Percentiles rank a stretch among this genome's conserved stretches.
Evolutionary conservation across 148 eudicot genomes (phyloP).

Genomic region (Amaranthus cruentus): DNA sequence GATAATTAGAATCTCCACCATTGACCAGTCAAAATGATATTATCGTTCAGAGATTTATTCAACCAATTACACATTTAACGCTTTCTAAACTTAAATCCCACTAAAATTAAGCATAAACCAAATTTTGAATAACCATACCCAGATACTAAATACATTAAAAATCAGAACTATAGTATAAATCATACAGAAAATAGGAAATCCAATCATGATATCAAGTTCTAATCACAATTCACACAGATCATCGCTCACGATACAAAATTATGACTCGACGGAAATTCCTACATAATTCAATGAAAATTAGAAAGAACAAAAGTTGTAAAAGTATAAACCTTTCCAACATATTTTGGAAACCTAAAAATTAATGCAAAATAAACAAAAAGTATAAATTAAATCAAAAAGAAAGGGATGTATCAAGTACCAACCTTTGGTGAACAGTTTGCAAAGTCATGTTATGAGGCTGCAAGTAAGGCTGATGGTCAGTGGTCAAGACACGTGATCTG

Average conservation of each 20-base stretch:
- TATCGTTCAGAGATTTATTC: neutral
- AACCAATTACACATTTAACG: neutral
- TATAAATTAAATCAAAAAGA: neutral
- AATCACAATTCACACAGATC: no score
- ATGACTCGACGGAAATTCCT: no score
- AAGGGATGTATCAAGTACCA: neutral
- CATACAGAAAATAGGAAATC: no score
- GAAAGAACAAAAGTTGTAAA: no score
- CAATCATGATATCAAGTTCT: no score
- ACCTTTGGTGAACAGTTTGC: constrained; percentile 1
- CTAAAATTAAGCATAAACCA: neutral
- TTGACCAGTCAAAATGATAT: neutral
- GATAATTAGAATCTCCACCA: neutral
- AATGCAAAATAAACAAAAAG: neutral
- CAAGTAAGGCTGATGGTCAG: no score
- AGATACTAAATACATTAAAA: no score
- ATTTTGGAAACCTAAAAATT: neutral
- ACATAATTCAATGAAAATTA: no score
- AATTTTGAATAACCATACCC: no score
- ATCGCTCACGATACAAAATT: no score
- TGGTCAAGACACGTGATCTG: no score
- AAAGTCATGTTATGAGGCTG: neutral
- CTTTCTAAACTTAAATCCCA: neutral
- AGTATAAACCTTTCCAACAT: neutral
- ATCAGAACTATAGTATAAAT: no score